Conservation (phyloP, 495 filamentous ascomycete genomes). For the Mytilinidion resinicola region DNA sequence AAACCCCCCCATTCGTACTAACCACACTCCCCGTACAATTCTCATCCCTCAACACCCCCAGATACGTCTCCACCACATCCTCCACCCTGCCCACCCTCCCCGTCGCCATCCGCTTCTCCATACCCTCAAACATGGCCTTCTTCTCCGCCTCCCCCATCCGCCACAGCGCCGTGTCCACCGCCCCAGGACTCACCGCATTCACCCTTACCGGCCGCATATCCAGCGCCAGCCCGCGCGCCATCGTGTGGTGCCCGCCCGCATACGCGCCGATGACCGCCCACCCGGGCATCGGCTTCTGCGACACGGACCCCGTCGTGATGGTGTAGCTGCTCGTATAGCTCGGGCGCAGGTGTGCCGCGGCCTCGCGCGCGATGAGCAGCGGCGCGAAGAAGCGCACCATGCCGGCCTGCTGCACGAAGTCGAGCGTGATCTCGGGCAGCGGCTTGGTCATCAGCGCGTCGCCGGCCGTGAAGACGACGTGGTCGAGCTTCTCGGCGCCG, state of each 20-base stretch:
- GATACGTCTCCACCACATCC: slow-evolving; percentile 35
- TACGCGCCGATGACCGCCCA: slow-evolving; percentile 23
- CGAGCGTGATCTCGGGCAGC: slow-evolving; percentile 12
- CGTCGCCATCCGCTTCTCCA: slow-evolving; percentile 37
- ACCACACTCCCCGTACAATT: slow-evolving; percentile 30
- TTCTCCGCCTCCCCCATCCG: slow-evolving; percentile 12
- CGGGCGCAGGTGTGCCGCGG: slow-evolving; percentile 16
- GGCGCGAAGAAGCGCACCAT: slow-evolving; percentile 35
- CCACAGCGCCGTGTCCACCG: slow-evolving; percentile 36
- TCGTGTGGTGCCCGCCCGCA: slow-evolving; percentile 28
- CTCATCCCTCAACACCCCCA: slow-evolving; percentile 30
- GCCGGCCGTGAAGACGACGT: slow-evolving; percentile 36
- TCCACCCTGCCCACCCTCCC: slow-evolving; percentile 22
- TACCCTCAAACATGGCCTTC: slow-evolving; percentile 15
- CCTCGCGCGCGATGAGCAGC: slow-evolving; percentile 29
- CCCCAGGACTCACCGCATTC: slow-evolving; percentile 33
- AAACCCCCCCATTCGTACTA: slow-evolving; percentile 28
- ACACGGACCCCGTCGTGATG: slow-evolving; percentile 33
- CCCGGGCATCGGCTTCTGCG: slow-evolving; percentile 22
- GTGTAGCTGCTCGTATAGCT: slow-evolving; percentile 24
- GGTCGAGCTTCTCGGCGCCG: slow-evolving; percentile 26
- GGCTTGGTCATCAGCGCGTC: slow-evolving; percentile 25
- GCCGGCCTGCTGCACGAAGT: slow-evolving; percentile 26
- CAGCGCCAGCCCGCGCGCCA: slow-evolving; percentile 30
- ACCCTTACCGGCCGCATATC: slow-evolving; percentile 35